A percentile compares a stretch with the other conserved stretches of the same genome.
These are phyloP conservation scores for Monilinia aucupariae DNA, from an alignment of 2,329 filamentous ascomycete genomes.

Conservation along the genomic window DNA sequence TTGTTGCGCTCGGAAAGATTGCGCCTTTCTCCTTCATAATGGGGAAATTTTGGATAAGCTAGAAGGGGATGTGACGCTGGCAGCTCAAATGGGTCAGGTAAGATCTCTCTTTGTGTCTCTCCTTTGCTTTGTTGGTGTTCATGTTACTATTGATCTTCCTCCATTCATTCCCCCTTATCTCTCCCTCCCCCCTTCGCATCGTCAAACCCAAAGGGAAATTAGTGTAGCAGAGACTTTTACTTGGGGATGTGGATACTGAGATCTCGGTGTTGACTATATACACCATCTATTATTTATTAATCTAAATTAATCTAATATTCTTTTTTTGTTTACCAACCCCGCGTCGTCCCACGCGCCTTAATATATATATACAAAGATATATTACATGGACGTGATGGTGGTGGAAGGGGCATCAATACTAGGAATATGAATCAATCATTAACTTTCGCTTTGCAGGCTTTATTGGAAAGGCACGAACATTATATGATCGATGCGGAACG, in stretches of 20 bases:
- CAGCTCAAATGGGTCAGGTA: slow-evolving; percentile 89
- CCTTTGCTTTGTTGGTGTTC: slow-evolving; percentile 25
- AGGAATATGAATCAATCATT: slow-evolving; percentile 44
- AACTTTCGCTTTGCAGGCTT: slow-evolving; percentile 72
- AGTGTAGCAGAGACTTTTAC: slow-evolving; percentile 3
- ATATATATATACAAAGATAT: too few species aligned
- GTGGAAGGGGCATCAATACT: neutral
- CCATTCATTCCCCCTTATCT: slow-evolving; percentile 11
- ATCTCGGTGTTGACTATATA: neutral
- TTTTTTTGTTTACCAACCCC: slow-evolving; percentile 12
- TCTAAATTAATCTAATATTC: slow-evolving; percentile 13
- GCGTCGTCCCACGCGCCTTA: slow-evolving; percentile 5
- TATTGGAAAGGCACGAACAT: slow-evolving; percentile 85
- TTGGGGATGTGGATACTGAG: slow-evolving; percentile 10
- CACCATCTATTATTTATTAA: neutral
- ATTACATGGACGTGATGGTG: neutral
- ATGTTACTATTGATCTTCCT: slow-evolving; percentile 17
- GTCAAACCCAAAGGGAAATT: slow-evolving; percentile 8
- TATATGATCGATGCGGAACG: slow-evolving; percentile 90
- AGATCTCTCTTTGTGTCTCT: slow-evolving; percentile 38
- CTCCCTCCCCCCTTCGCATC: neutral
- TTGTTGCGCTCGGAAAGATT: slow-evolving; percentile 80
- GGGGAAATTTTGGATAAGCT: slow-evolving; percentile 70
- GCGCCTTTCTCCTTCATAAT: slow-evolving; percentile 76
- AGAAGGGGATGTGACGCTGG: slow-evolving; percentile 81